Evolutionary conservation across 768 basidiomycete species (phyloP).

Genomic region (Stropharia rugosoannulata): DNA sequence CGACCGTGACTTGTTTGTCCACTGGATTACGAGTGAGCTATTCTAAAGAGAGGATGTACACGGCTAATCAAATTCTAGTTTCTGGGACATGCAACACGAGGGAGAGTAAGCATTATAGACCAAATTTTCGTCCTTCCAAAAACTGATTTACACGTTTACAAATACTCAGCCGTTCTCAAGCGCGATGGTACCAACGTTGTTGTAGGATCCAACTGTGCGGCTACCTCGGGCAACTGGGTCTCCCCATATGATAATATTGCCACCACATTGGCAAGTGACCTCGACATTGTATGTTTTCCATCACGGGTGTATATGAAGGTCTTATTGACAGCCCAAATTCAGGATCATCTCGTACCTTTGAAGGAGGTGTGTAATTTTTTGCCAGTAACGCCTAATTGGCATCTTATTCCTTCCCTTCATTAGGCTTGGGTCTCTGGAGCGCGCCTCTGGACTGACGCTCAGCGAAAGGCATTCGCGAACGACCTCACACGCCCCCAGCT

Average conservation of each 20-base stretch:
- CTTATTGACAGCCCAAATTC: background rate
- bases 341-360: slow-evolving; percentile 52
- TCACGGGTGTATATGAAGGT: background rate
- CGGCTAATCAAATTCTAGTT: slow-evolving; percentile 25
- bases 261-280: slow-evolving; percentile 39
- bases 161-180: slow-evolving; percentile 33
- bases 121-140: background rate
- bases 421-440: slow-evolving; percentile 57
- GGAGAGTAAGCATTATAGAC: slow-evolving; percentile 34
- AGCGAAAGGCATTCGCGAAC: slow-evolving; percentile 51
- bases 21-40: slow-evolving; percentile 45
- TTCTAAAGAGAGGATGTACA: background rate
- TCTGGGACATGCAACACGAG: slow-evolving; percentile 49
- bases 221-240: slow-evolving; percentile 46
- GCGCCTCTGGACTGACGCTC: slow-evolving; percentile 46
- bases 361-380: slow-evolving; percentile 36
- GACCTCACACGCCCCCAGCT: slow-evolving; percentile 55
- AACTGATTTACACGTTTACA: background rate
- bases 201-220: slow-evolving; percentile 33
- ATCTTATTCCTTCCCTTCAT: too few relatives aligned
- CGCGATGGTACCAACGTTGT: slow-evolving; percentile 44
- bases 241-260: slow-evolving; percentile 48
- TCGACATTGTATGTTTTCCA: slow-evolving; percentile 42
- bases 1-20: slow-evolving; percentile 38
- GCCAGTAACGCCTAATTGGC: background rate